Evolutionary conservation across 2,329 filamentous ascomycete genomes (phyloP), one percentile per base, ranked within the genome.

Genomic region (Colletotrichum phormii): DNA sequence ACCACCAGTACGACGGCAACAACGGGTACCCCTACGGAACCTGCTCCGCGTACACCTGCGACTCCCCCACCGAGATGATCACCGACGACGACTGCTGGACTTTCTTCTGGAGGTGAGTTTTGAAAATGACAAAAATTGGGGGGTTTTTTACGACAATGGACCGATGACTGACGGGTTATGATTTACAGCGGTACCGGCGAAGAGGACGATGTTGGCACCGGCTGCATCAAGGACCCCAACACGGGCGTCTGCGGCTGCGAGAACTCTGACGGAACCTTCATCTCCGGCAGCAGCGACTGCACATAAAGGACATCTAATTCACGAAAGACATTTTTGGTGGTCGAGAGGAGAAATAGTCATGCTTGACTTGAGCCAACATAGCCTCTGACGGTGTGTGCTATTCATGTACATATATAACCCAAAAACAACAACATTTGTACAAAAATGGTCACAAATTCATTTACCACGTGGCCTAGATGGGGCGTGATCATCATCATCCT

Each of bases 61-160:
- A n/a, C 8, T 42, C 66, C 11, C 70, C 70, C 2, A 26, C 70
- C 7, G 22, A 72, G 66, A 72, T 70, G 70, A 60, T 68, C 2
- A 35, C 46, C 4, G 70, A 72, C 18, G 66, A 18, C 26, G 70
- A 72, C 54, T 72, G 70, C 66, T 72, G 70, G 70, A 72, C 70
- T 2, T 72, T 72, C 55, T 72, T 72, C 70, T 72, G 70, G 70
- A 70, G 70, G 70, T 72, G 54, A 72, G 70, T 67, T 24, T n/a
- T 15, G 5, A 8, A 24, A 12, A 24, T 1, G 3, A 18, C 2
- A 15, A 26, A n/a, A n/a, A n/a, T n/a, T n/a, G n/a, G n/a, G n/a
- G n/a, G n/a, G n/a, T n/a, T n/a, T n/a, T n/a, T n/a, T n/a, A n/a
- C n/a, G 1, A 22, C 7, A 59, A n/a, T 46, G 18, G 42, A 46